Evolutionary conservation across 2,329 filamentous ascomycete species (phyloP), one percentile per base, ranked within the genome.

Genomic region (Anthostomella pinea): DNA sequence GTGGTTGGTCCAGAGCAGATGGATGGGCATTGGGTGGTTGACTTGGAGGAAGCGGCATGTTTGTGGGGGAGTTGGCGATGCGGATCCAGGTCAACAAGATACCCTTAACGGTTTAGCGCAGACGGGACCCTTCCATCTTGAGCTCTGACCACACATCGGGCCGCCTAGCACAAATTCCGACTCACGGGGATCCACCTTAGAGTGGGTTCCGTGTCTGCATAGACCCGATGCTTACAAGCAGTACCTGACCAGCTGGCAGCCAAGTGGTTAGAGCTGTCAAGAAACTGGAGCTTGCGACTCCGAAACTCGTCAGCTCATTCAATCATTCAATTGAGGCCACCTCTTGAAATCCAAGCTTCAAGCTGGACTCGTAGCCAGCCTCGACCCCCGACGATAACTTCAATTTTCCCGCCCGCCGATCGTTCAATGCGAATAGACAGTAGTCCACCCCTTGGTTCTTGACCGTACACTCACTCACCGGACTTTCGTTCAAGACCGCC

Each of bases 51-150:
- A 48, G 37, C 31, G 46, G 45, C 46, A 33, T 51, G 50, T 53
- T 50, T 50, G 43, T 41, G 44, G 43, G 45, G 39, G 21, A 22
- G 31, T 34, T 32, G 31, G n/a, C n/a, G n/a, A n/a, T n/a, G n/a
- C n/a, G n/a, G n/a, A n/a, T n/a, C 21, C 25, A 39, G 28, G 39
- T 56, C 51, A 56, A 56, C 51, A 51, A 42, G 49, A 37, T 50
- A 20, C 46, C 34, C 17, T 16, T 49, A 43, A 14, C 3, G 28
- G 48, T 4, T 37, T 50, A 48, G 42, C 31, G 32, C 22, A n/a
- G n/a, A n/a, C n/a, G n/a, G n/a, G n/a, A n/a, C n/a, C n/a, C n/a
- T n/a, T n/a, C n/a, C n/a, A n/a, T n/a, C n/a, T 9, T 25, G 23
- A 21, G 18, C n/a, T n/a, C n/a, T n/a, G n/a, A n/a, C n/a, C n/a